phyloP scores from a whole-genome alignment of 768 basidiomycete species.

The Cyclocybe cylindracea region DNA sequence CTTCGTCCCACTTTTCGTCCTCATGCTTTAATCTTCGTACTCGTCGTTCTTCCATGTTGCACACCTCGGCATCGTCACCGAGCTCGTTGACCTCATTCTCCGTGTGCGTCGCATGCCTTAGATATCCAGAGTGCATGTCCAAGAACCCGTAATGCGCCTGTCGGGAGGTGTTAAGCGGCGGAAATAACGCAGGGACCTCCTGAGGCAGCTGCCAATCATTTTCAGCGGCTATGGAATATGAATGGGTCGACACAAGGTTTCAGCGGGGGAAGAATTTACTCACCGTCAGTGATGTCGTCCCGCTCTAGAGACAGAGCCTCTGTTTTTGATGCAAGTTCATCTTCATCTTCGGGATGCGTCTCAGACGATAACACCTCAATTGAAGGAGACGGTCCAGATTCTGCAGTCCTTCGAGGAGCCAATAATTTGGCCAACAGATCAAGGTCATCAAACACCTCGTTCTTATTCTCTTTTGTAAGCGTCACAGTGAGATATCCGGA shows the following conservation, averaged over 20 bases:
- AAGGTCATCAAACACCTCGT: slow-evolving; percentile 73
- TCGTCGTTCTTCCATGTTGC: slow-evolving; percentile 51
- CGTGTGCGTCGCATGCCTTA: slow-evolving; percentile 66
- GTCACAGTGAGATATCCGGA: slow-evolving; percentile 79
- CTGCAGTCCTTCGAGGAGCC: slow-evolving; percentile 55
- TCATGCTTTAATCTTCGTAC: slow-evolving; percentile 58
- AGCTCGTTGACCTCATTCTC: slow-evolving; percentile 86
- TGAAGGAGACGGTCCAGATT: slow-evolving; percentile 24
- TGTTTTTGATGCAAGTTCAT: slow-evolving; percentile 45
- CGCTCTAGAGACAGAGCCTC: slow-evolving; percentile 50
- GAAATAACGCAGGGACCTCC: slow-evolving; percentile 43
- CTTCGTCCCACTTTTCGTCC: slow-evolving; percentile 79
- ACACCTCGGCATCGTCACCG: slow-evolving; percentile 64
- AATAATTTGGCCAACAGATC: slow-evolving; percentile 79
- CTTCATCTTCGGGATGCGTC: slow-evolving; percentile 25
- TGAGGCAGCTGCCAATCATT: slow-evolving; percentile 84
- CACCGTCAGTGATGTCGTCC: slow-evolving; percentile 38
- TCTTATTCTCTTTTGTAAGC: slow-evolving; percentile 65
- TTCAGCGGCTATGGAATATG: slow-evolving; percentile 53
- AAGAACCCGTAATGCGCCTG: slow-evolving; percentile 75
- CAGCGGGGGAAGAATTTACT: not conserved
- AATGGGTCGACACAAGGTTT: not conserved
- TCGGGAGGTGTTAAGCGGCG: slow-evolving; percentile 38
- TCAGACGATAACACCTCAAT: slow-evolving; percentile 63
- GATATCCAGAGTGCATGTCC: slow-evolving; percentile 73